These are phyloP conservation scores for Chaetomiaceae sp. DNA, from an alignment of 2,329 filamentous ascomycete species.

Conservation along the genomic window DNA sequence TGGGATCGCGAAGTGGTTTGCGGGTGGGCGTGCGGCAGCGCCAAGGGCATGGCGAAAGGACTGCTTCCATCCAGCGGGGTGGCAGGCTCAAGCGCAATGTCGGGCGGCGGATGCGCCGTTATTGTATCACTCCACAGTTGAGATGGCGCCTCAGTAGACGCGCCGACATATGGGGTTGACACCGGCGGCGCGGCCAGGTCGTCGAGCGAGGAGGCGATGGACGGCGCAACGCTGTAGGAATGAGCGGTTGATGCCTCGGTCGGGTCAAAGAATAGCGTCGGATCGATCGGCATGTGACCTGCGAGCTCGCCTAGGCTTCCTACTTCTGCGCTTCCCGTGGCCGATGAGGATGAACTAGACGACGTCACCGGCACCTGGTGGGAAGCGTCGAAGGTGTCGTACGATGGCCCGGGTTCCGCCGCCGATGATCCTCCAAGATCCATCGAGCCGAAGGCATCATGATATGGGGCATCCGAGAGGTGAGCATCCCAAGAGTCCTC, in stretches of 20 bases:
- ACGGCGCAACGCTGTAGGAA: conserved; percentile 22
- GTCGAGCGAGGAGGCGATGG: conserved; percentile 23
- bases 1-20: not conserved
- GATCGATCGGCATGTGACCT: conserved; percentile 24
- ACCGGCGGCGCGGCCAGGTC: conserved; percentile 14
- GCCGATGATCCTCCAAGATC: not conserved
- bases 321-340: conserved; percentile 9
- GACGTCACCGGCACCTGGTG: conserved; percentile 5
- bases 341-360: conserved; percentile 3
- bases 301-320: conserved; percentile 8
- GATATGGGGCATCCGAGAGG: conserved; percentile 3
- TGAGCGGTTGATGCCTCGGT: conserved; percentile 18
- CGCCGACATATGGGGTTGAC: conserved; percentile 17
- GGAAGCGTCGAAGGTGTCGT: not conserved
- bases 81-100: conserved; percentile 21
- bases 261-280: conserved; percentile 22
- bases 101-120: conserved; percentile 10
- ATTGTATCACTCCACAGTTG: not conserved
- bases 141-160: not conserved
- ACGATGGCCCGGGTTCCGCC: not conserved
- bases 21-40: not conserved
- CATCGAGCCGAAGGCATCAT: not conserved
- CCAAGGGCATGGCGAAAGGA: conserved; percentile 3
- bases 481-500: conserved; percentile 8
- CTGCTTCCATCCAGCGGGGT: conserved; percentile 13